These are phyloP conservation scores for Solanum tarapatanum DNA, from an alignment of 257 asterid species.

Conservation along the genomic window DNA sequence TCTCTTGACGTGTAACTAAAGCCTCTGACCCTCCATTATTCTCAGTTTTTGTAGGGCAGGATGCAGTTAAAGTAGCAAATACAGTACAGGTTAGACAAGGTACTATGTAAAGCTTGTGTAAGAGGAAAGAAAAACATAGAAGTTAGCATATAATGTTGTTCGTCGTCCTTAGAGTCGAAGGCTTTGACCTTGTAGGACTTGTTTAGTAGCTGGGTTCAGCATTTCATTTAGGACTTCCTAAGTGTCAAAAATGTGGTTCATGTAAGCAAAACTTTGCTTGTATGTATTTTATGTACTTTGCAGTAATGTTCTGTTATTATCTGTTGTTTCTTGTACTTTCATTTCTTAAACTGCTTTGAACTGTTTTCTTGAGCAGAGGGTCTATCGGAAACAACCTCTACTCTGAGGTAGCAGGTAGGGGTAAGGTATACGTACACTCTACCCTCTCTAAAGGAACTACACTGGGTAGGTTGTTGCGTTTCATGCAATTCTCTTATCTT, in stretches of 20 bases:
- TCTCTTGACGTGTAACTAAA: not conserved
- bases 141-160: not conserved
- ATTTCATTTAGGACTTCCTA: not conserved
- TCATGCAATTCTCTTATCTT: not conserved
- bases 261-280: not conserved
- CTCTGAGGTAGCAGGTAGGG: not conserved
- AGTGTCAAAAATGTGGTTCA: not conserved
- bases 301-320: not conserved
- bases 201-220: not conserved
- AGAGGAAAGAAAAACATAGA: constrained; percentile 4
- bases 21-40: not conserved
- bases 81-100: constrained; percentile 3
- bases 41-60: constrained; percentile 32
- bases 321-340: not conserved
- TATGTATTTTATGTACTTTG: not conserved
- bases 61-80: not conserved
- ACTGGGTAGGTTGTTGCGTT: not conserved
- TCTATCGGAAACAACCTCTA: not conserved
- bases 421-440: not conserved
- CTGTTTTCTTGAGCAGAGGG: not conserved
- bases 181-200: not conserved
- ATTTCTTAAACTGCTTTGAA: not conserved
- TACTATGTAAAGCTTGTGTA: constrained; percentile 8
- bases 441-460: not conserved
- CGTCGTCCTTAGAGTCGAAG: not conserved